Conservation (phyloP, 2,329 filamentous ascomycete species). For the Biscogniauxia marginata region DNA sequence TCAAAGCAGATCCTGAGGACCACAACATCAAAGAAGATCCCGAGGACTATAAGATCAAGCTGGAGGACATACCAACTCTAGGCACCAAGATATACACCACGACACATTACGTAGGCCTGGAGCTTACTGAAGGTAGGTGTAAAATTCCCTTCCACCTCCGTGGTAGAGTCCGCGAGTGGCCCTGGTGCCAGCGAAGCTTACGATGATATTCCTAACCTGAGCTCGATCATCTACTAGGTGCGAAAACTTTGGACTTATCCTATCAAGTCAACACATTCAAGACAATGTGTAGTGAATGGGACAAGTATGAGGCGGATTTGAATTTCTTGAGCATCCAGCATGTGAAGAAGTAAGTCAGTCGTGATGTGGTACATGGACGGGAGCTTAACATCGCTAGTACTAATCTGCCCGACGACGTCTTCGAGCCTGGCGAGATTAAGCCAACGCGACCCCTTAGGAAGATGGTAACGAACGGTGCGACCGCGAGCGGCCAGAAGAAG, state of each 20-base stretch:
- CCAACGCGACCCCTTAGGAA: slow-evolving; percentile 58
- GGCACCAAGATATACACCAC: slow-evolving; percentile 70
- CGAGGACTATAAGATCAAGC: slow-evolving; percentile 24
- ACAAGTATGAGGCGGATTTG: slow-evolving; percentile 70
- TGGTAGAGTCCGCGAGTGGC: background rate
- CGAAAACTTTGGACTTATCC: slow-evolving; percentile 73
- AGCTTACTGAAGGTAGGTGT: slow-evolving; percentile 68
- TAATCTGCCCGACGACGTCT: slow-evolving; percentile 86
- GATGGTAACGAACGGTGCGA: slow-evolving; percentile 38
- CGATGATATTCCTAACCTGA: slow-evolving; percentile 24
- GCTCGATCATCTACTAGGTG: slow-evolving; percentile 47
- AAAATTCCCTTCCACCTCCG: slow-evolving; percentile 1
- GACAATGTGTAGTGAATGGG: slow-evolving; percentile 72
- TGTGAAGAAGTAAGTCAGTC: slow-evolving; percentile 71
- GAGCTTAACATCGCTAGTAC: slow-evolving; percentile 54
- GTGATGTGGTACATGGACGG: slow-evolving; percentile 4
- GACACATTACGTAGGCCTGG: slow-evolving; percentile 91
- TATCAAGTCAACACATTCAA: slow-evolving; percentile 86
- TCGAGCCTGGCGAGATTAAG: slow-evolving; percentile 73
- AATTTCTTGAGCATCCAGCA: slow-evolving; percentile 81
- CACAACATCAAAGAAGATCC: slow-evolving; percentile 18
- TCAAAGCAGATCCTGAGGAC: slow-evolving; percentile 23
- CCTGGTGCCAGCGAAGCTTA: slow-evolving; percentile 16
- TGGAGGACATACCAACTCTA: slow-evolving; percentile 24
- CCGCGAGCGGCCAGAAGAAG: slow-evolving; percentile 41